Evolutionary conservation across 768 basidiomycete genomes (phyloP).

Genomic region (Daedaleopsis nitida): DNA sequence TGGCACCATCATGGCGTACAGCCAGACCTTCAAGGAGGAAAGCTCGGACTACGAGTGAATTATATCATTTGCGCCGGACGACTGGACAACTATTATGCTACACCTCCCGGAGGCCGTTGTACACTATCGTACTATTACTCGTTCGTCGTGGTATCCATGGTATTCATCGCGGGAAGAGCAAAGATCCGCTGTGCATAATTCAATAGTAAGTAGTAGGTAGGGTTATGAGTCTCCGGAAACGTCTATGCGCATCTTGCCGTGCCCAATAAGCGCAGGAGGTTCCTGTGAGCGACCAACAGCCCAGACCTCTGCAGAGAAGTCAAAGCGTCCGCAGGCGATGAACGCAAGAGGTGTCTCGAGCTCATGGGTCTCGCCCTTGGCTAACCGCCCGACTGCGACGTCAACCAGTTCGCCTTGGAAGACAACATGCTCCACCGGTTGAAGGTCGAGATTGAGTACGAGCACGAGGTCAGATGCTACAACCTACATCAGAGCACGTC

Average conservation of each 20-base stretch:
- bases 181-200: neutral
- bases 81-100: conserved; percentile 19
- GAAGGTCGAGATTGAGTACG: conserved; percentile 52
- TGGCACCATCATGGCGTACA: conserved; percentile 87
- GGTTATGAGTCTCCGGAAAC: conserved; percentile 9
- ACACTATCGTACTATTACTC: conserved; percentile 23
- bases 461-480: conserved; percentile 56
- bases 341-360: conserved; percentile 69
- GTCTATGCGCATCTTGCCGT: conserved; percentile 19
- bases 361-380: conserved; percentile 51
- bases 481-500: neutral
- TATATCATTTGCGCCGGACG: conserved; percentile 13
- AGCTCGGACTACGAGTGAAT: conserved; percentile 78
- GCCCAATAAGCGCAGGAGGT: conserved; percentile 11
- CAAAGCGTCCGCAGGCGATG: conserved; percentile 68
- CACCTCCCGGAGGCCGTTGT: conserved; percentile 20
- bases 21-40: conserved; percentile 80
- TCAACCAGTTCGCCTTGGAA: conserved; percentile 67
- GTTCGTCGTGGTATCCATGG: conserved; percentile 14
- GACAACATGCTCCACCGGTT: conserved; percentile 66
- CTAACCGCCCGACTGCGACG: conserved; percentile 65
- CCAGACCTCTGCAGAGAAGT: conserved; percentile 41
- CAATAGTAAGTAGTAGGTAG: neutral
- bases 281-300: conserved; percentile 23
- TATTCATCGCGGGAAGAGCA: neutral